Conservation (phyloP, 495 filamentous ascomycete species). For the Emericellopsis terricola region DNA sequence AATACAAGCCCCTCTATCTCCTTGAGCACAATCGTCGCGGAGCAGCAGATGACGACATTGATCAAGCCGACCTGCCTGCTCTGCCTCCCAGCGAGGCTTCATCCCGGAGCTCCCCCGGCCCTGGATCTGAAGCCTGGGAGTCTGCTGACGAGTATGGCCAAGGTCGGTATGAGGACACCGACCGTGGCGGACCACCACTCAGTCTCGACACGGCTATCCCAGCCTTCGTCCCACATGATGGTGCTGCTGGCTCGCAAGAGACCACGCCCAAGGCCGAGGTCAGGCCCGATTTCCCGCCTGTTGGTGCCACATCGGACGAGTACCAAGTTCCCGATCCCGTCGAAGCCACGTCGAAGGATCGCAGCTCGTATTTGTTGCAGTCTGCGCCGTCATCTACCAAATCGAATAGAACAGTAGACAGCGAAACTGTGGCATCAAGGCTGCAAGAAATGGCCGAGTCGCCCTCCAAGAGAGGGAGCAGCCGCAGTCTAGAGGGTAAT, state of each 20-base stretch:
- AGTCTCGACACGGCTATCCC: conserved; percentile 12
- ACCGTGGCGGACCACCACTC: conserved; percentile 6
- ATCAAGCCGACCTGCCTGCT: conserved; percentile 6
- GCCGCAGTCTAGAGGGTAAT: background rate
- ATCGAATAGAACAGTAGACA: conserved; percentile 1
- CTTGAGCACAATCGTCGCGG: conserved; percentile 16
- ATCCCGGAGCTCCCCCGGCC: conserved; percentile 11
- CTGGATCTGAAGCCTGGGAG: conserved; percentile 4
- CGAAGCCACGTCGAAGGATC: conserved; percentile 10
- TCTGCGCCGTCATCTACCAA: conserved; percentile 14
- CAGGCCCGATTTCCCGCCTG: background rate
- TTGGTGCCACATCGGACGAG: background rate
- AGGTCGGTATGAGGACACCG: background rate
- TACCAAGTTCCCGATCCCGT: conserved; percentile 7
- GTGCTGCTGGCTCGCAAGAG: conserved; percentile 14
- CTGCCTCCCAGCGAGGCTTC: conserved; percentile 17
- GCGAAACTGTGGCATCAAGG: background rate
- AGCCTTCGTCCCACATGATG: conserved; percentile 4
- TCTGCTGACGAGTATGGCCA: conserved; percentile 6
- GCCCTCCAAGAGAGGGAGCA: background rate
- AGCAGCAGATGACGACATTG: background rate
- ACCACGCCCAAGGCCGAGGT: conserved; percentile 14
- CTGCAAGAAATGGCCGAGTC: background rate
- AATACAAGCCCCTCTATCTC: conserved; percentile 30
- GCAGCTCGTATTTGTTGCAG: conserved; percentile 12